A percentile compares a stretch with the other conserved stretches of the same genome.
Conservation (phyloP, 345 rosid species). For the Salix caprea region DNA sequence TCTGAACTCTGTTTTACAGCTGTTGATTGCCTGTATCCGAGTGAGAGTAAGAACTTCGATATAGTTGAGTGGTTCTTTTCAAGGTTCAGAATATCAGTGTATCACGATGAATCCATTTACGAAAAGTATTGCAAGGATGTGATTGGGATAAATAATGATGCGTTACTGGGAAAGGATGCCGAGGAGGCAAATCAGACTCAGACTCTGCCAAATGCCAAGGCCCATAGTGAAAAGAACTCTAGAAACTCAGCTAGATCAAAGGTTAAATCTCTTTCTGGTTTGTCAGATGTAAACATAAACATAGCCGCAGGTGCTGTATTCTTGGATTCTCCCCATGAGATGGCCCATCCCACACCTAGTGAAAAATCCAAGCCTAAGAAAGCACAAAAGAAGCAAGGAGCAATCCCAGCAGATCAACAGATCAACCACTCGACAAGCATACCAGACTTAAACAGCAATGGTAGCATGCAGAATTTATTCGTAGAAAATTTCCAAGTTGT, state of each 20-base stretch:
- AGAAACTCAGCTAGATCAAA: slow-evolving; percentile 25
- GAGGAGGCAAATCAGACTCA: slow-evolving; percentile 19
- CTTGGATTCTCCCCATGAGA: slow-evolving; percentile 19
- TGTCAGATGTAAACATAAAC: slow-evolving; percentile 38
- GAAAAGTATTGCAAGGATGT: slow-evolving; percentile 53
- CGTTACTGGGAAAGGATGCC: slow-evolving; percentile 12
- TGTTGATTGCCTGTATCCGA: slow-evolving; percentile 42
- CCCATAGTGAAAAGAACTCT: slow-evolving; percentile 31
- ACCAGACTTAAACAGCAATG: slow-evolving; percentile 56
- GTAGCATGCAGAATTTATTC: slow-evolving; percentile 6
- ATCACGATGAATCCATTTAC: slow-evolving; percentile 56
- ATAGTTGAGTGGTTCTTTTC: slow-evolving; percentile 71
- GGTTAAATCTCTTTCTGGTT: slow-evolving; percentile 30
- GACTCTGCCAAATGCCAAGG: slow-evolving; percentile 16
- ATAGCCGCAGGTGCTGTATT: slow-evolving; percentile 21
- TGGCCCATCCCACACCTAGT: slow-evolving; percentile 18
- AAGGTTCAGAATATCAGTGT: slow-evolving; percentile 63
- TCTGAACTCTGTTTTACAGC: slow-evolving; percentile 53
- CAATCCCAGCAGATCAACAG: slow-evolving; percentile 9
- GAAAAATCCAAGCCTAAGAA: slow-evolving; percentile 11
- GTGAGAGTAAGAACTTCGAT: slow-evolving; percentile 38
- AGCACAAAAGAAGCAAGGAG: slow-evolving; percentile 11
- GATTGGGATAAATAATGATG: slow-evolving; percentile 33
- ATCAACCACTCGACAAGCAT: slow-evolving; percentile 30
- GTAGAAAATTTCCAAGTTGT: slow-evolving; percentile 13